A percentile compares a stretch with the other conserved stretches of the same genome.
Conservation (phyloP, 2,329 filamentous ascomycete genomes). For the Hypoxylon sp. region DNA sequence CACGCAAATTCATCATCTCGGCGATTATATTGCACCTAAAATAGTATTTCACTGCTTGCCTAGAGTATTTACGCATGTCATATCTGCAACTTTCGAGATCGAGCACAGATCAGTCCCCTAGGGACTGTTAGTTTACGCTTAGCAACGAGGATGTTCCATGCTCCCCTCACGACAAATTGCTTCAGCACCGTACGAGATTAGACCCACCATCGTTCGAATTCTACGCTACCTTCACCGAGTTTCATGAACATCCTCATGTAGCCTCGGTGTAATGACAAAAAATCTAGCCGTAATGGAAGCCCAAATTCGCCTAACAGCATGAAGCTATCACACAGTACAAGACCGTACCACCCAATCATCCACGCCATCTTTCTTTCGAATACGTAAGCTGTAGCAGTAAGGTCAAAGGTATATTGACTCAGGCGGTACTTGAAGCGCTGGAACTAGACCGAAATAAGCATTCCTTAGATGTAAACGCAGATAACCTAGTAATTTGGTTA, state of each 20-base stretch:
- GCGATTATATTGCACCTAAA: conserved; percentile 4
- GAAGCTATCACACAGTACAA: conserved; percentile 23
- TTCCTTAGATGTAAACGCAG: conserved; percentile 30
- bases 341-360: conserved; percentile 24
- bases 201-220: conserved; percentile 36
- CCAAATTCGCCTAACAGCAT: conserved; percentile 31
- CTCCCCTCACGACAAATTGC: conserved; percentile 19
- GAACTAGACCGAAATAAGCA: conserved; percentile 37
- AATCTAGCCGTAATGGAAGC: conserved; percentile 26
- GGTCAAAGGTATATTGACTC: conserved; percentile 18
- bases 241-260: conserved; percentile 33
- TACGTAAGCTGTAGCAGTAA: conserved; percentile 35
- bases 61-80: conserved; percentile 8
- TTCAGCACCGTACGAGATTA: conserved; percentile 25
- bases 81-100: background rate
- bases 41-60: background rate
- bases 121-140: conserved; percentile 4
- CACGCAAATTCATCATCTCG: conserved; percentile 10
- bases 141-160: conserved; percentile 42
- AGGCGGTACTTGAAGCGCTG: conserved; percentile 25
- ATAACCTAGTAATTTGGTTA: conserved; percentile 41
- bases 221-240: conserved; percentile 41
- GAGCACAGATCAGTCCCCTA: conserved; percentile 3
- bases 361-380: conserved; percentile 10
- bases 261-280: conserved; percentile 41